Conservation (phyloP, 2,329 filamentous ascomycete genomes). For the Fusarium lateritium region DNA sequence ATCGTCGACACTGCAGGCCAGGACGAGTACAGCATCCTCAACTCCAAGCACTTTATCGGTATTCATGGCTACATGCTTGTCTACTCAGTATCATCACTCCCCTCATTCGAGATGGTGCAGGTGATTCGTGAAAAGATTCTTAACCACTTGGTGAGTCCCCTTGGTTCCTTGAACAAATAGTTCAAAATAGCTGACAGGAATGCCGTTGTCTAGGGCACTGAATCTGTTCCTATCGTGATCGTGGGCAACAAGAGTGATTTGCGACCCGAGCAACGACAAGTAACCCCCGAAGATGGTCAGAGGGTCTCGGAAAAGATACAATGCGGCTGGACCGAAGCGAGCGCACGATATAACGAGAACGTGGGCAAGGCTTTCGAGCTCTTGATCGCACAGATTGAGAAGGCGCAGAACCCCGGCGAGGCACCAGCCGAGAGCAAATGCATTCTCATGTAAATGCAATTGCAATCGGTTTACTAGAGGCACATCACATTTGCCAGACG, state of each 20-base stretch:
- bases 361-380: conserved; percentile 93
- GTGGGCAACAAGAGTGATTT: conserved; percentile 98
- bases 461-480: neutral
- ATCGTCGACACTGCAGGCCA: conserved; percentile 99
- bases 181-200: conserved; percentile 6
- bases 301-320: conserved; percentile 88
- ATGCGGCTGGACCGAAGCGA: conserved; percentile 95
- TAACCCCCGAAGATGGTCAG: conserved; percentile 87
- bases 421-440: conserved; percentile 87
- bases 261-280: conserved; percentile 92
- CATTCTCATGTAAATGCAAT: conserved; percentile 77
- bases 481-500: conserved; percentile 11
- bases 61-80: conserved; percentile 99
- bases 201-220: conserved; percentile 77
- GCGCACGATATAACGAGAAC: conserved; percentile 94
- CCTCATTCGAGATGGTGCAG: conserved; percentile 97
- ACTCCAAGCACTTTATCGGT: conserved; percentile 98
- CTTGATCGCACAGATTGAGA: conserved; percentile 95
- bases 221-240: conserved; percentile 92
- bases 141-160: conserved; percentile 85
- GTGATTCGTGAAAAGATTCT: conserved; percentile 98
- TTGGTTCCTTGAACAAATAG: neutral
- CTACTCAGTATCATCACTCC: conserved; percentile 94
- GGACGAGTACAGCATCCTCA: conserved; percentile 99
- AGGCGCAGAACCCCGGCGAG: conserved; percentile 90